These are phyloP conservation scores for Vanrija sp. DNA, from an alignment of 1,284 basidiomycete species.

Conservation along the genomic window DNA sequence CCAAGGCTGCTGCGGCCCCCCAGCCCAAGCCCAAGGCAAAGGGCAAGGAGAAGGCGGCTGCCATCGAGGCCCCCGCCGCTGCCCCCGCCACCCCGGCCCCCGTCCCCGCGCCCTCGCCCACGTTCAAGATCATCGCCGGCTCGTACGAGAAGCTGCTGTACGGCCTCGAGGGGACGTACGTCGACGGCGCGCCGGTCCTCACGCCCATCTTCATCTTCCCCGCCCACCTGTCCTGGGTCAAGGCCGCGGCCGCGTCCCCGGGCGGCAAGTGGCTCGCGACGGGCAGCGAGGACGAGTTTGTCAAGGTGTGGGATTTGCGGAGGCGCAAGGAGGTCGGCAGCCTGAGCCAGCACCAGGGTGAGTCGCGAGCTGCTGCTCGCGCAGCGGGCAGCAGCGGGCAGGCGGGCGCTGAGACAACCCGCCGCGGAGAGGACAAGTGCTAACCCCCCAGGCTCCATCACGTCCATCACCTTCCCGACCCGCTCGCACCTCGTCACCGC, in stretches of 20 bases:
- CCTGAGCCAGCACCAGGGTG: constrained; percentile 87
- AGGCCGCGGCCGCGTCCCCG: constrained; percentile 79
- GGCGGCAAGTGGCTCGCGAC: constrained; percentile 95
- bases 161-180: constrained; percentile 67
- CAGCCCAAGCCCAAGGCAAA: constrained; percentile 13
- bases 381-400: neutral
- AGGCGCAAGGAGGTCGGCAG: constrained; percentile 88
- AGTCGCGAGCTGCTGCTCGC: constrained; percentile 25
- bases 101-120: constrained; percentile 25
- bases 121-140: constrained; percentile 82
- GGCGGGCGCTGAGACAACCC: no score
- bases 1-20: constrained; percentile 15
- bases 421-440: no score
- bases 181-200: constrained; percentile 47
- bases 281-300: constrained; percentile 87
- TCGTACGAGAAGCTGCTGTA: constrained; percentile 95
- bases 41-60: constrained; percentile 16
- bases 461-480: constrained; percentile 79
- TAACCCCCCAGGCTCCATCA: constrained; percentile 70
- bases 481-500: constrained; percentile 83
- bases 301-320: constrained; percentile 96
- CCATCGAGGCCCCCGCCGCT: neutral
- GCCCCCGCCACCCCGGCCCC: neutral
- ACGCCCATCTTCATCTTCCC: constrained; percentile 93
- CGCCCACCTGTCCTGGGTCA: constrained; percentile 89